Base-by-base conservation (phyloP, 352 stramenopile species). In the Globisporangium cylindrosporum region DNA sequence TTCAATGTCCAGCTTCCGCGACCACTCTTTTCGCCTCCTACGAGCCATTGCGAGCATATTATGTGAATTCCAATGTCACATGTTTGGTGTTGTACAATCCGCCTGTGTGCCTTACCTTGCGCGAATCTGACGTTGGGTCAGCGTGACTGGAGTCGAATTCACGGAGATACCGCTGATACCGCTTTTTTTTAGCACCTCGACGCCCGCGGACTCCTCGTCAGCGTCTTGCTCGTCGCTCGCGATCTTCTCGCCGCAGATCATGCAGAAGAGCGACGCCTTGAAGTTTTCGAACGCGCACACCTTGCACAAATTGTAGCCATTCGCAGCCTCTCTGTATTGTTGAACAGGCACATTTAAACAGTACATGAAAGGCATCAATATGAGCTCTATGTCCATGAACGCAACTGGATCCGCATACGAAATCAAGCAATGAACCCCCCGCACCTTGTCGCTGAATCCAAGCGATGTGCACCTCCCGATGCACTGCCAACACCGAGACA, bases 251-350 rank as follows among this genome's bases (percentile, higher is more conserved):
- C 80, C 79, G 49, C 80, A 89, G 41, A 87, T 56, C 10, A 67
- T 76, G 61, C 81, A 89, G 70, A 81, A 82, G 38, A 69, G 69
- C 25, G 73, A 69, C 29, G 74, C 66, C 64, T 87, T 84, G 68
- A 87, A 89, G 74, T 89, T 89, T 66, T 84, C 79, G 61, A 89
- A 89, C 59, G 72, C 74, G 41, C 81, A 89, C 49, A 86, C 70
- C 25, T 41, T 29, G 62, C 81, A 89, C 25, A 64, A 62, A 12
- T 80, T 66, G 64, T 76, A 87, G 12, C 81, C 81, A 48, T 81
- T 82, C 15, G 81, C 71, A 3, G 81, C 79, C 67, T 89, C 79
- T 18, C 78, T 78, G 25, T 22, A 8, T 22, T 8, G 14, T 29
- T 6, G 18, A 54, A 3, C 25, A 67, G 38, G 25, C 22, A 62